Evolutionary conservation across 768 basidiomycete genomes (phyloP).

Genomic region (Rhodotorula graminis): DNA sequence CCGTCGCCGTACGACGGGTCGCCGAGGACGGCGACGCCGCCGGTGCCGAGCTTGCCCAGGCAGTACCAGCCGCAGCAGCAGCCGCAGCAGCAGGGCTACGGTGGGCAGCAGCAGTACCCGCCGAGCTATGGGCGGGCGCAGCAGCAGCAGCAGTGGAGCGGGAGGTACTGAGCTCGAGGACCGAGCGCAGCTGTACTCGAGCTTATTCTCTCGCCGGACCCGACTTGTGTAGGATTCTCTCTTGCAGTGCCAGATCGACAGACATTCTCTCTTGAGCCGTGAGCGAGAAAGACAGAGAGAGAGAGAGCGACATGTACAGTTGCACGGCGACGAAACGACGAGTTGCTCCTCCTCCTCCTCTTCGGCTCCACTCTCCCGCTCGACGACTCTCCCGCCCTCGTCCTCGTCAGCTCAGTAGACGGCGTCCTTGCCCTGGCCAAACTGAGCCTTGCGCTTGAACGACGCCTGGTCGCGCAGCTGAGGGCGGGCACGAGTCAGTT

Average conservation of each 20-base stretch:
- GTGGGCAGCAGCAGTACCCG: too few relatives aligned
- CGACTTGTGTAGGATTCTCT: too few relatives aligned
- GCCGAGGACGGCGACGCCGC: constrained; percentile 1
- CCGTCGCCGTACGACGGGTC: not conserved
- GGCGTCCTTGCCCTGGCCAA: constrained; percentile 3
- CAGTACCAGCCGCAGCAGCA: not conserved
- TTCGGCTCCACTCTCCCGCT: too few relatives aligned
- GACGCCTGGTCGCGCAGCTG: constrained; percentile 9
- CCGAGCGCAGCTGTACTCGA: too few relatives aligned
- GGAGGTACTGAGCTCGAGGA: not conserved
- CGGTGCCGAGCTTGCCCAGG: constrained; percentile 11
- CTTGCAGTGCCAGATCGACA: not conserved
- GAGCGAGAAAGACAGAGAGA: too few relatives aligned
- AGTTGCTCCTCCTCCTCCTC: too few relatives aligned
- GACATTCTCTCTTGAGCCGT: not conserved
- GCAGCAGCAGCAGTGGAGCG: not conserved
- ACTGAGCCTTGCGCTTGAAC: constrained; percentile 29
- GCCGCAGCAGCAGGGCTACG: not conserved
- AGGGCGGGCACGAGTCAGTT: not conserved
- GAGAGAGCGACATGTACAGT: not conserved
- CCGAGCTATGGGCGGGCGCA: not conserved
- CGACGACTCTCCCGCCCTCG: not conserved
- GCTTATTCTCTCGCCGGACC: too few relatives aligned
- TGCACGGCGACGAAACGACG: not conserved
- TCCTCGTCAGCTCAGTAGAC: not conserved